Evolutionary conservation across 139 green algal species (phyloP).

Genomic region (Closterium sp.): DNA sequence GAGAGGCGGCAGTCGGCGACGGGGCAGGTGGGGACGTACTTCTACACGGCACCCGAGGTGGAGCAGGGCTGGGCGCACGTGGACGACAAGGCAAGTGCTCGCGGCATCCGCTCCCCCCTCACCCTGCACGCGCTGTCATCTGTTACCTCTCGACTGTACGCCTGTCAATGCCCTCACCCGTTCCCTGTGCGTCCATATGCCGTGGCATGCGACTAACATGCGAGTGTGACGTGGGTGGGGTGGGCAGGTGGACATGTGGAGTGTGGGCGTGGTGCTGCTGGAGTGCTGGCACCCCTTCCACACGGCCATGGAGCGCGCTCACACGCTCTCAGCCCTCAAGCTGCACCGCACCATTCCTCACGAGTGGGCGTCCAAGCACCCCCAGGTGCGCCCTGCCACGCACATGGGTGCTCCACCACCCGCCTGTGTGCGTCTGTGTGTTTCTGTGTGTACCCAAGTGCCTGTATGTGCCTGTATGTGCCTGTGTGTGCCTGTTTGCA

Average conservation of each 20-base stretch:
- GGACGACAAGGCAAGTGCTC: slow-evolving; percentile 55
- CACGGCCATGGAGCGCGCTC: slow-evolving; percentile 83
- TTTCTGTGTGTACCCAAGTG: neutral
- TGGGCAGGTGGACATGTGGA: slow-evolving; percentile 71
- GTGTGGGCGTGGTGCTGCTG: slow-evolving; percentile 80
- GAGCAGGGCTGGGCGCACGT: slow-evolving; percentile 31
- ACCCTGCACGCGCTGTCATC: too few species aligned
- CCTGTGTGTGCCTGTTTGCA: slow-evolving; percentile 24
- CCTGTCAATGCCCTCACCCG: too few species aligned
- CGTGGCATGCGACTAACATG: neutral
- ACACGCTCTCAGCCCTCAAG: slow-evolving; percentile 72
- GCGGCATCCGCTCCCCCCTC: neutral
- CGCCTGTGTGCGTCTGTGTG: neutral
- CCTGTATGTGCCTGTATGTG: neutral
- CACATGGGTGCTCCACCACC: neutral
- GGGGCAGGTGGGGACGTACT: slow-evolving; percentile 40
- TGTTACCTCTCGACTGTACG: too few species aligned
- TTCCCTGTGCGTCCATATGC: too few species aligned
- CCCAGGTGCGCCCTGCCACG: neutral
- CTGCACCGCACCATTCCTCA: slow-evolving; percentile 33
- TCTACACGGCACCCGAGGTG: slow-evolving; percentile 53
- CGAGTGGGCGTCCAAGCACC: neutral
- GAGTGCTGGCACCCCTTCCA: slow-evolving; percentile 88
- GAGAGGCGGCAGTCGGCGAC: slow-evolving; percentile 4
- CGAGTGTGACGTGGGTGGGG: too few species aligned